Conservation (phyloP, 2,329 filamentous ascomycete species). For the Fusarium beomiforme region DNA sequence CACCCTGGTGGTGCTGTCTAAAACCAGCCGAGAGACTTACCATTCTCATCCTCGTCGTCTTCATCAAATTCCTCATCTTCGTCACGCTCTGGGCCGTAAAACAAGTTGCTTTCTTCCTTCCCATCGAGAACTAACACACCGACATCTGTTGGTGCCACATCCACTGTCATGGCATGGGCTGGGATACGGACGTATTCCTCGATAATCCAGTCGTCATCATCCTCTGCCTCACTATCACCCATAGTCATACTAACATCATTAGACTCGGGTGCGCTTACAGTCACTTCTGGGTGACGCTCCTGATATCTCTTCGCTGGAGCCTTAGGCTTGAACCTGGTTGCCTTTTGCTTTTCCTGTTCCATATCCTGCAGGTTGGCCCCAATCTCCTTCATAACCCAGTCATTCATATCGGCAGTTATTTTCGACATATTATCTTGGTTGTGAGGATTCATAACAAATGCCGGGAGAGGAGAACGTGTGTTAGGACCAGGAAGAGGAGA, state of each 20-base stretch:
- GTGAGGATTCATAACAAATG: slow-evolving; percentile 48
- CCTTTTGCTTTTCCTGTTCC: slow-evolving; percentile 53
- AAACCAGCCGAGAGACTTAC: slow-evolving; percentile 49
- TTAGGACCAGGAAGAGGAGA: slow-evolving; percentile 34
- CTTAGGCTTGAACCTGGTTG: slow-evolving; percentile 64
- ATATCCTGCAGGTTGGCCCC: slow-evolving; percentile 61
- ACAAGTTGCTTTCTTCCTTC: slow-evolving; percentile 67
- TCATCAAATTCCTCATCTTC: slow-evolving; percentile 69
- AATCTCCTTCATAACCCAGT: slow-evolving; percentile 68
- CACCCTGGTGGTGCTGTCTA: neutral
- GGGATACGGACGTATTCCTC: slow-evolving; percentile 73
- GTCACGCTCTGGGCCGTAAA: slow-evolving; percentile 68
- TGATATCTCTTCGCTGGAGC: slow-evolving; percentile 63
- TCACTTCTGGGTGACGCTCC: slow-evolving; percentile 62
- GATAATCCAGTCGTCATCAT: slow-evolving; percentile 67
- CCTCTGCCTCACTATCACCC: slow-evolving; percentile 56
- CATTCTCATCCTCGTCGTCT: slow-evolving; percentile 74
- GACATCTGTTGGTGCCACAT: slow-evolving; percentile 61
- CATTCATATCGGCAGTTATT: slow-evolving; percentile 65
- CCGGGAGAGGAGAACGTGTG: slow-evolving; percentile 45
- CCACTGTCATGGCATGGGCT: slow-evolving; percentile 58
- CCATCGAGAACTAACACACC: slow-evolving; percentile 67
- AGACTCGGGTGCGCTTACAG: slow-evolving; percentile 7
- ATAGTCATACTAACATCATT: slow-evolving; percentile 49
- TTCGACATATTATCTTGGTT: slow-evolving; percentile 60